A percentile compares a stretch with the other conserved stretches of the same genome.
Conservation (phyloP, 306 rosid genomes). For the Arachis hypogaea region DNA sequence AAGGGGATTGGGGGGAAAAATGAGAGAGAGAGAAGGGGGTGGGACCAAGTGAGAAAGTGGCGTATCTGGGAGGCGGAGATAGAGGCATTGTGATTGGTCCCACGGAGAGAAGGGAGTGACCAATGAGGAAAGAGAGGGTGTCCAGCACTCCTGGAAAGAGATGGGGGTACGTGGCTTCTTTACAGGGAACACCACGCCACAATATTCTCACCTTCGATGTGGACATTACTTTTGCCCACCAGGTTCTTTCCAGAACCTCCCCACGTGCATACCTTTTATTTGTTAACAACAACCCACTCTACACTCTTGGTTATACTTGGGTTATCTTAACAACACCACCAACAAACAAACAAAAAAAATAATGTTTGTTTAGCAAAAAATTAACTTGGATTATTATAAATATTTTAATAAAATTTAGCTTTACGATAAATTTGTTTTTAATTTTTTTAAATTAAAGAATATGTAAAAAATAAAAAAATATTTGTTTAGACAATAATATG, state of each 20-base stretch:
- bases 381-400: too few species aligned
- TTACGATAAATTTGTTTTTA: too few species aligned
- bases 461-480: too few species aligned
- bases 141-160: slow-evolving; percentile 48
- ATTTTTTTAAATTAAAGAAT: too few species aligned
- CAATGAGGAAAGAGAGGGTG: slow-evolving; percentile 42
- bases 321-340: too few species aligned
- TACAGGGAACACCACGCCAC: slow-evolving; percentile 48
- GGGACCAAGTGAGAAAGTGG: slow-evolving; percentile 41
- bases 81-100: slow-evolving; percentile 49
- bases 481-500: too few species aligned
- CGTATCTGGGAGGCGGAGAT: slow-evolving; percentile 47
- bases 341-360: too few species aligned
- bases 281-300: slow-evolving; percentile 20
- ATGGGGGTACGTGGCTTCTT: slow-evolving; percentile 61
- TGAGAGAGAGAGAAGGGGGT: background rate
- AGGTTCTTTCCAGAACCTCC: slow-evolving; percentile 39
- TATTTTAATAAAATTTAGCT: too few species aligned
- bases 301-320: too few species aligned
- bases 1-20: slow-evolving; percentile 45
- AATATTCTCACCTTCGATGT: slow-evolving; percentile 53
- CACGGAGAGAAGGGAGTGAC: slow-evolving; percentile 6
- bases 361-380: too few species aligned
- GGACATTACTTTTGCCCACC: slow-evolving; percentile 32
- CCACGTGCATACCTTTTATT: slow-evolving; percentile 52